These are phyloP conservation scores for Juncus effusus DNA, from an alignment of 176 grass and related monocot genomes.

Conservation along the genomic window DNA sequence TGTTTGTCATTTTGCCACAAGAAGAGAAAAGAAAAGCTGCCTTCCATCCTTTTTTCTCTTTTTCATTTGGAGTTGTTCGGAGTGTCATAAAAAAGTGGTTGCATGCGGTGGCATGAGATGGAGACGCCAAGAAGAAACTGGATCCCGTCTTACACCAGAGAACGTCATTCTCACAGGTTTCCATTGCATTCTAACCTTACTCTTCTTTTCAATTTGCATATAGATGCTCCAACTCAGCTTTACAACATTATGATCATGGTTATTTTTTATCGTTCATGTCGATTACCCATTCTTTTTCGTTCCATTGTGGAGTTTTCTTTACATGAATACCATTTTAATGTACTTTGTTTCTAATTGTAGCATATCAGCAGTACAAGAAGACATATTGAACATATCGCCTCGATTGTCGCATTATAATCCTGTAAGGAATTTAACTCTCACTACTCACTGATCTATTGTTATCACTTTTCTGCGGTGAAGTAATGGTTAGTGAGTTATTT, in stretches of 20 bases:
- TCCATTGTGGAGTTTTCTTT: not conserved
- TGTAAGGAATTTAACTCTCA: conserved; percentile 52
- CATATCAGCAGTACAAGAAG: conserved; percentile 29
- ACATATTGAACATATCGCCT: conserved; percentile 36
- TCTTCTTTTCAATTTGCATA: not conserved
- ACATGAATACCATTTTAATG: not conserved
- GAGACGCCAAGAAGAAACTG: conserved; percentile 17
- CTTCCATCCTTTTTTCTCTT: too few relatives aligned
- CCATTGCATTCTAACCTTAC: not conserved
- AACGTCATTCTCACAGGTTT: conserved; percentile 31
- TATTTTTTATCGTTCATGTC: not conserved
- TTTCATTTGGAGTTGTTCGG: too few relatives aligned
- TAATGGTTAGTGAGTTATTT: conserved; percentile 5
- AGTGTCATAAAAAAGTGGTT: too few relatives aligned
- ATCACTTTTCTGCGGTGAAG: not conserved
- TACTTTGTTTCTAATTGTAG: conserved; percentile 26
- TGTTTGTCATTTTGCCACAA: too few relatives aligned
- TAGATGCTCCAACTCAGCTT: not conserved
- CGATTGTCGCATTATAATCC: conserved; percentile 50
- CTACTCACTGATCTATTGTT: conserved; percentile 4
- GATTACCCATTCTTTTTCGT: not conserved
- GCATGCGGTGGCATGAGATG: not conserved
- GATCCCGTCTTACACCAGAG: conserved; percentile 7
- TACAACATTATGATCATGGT: not conserved
- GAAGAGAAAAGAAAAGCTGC: too few relatives aligned